A percentile compares a stretch with the other conserved stretches of the same genome.
These are phyloP conservation scores for Datura wrightii DNA, from an alignment of 257 asterid species.

Conservation along the genomic window DNA sequence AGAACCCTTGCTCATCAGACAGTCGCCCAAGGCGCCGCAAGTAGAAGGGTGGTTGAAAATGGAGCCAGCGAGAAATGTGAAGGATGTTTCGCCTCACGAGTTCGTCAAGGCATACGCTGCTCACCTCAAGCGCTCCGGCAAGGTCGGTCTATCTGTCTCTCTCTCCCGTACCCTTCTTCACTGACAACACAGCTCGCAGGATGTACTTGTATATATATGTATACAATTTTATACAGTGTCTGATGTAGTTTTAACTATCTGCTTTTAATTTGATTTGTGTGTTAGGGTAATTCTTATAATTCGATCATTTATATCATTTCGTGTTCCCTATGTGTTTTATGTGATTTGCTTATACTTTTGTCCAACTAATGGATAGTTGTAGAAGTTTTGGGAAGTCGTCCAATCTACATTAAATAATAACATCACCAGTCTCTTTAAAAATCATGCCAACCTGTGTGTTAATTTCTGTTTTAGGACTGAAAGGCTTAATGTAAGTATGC, in stretches of 20 bases:
- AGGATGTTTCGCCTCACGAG: constrained; percentile 90
- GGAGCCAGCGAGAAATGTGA: constrained; percentile 81
- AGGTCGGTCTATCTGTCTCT: constrained; percentile 46
- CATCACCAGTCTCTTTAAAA: background rate
- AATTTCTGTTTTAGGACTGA: background rate
- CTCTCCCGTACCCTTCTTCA: background rate
- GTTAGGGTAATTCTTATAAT: background rate
- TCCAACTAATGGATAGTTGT: too few relatives aligned
- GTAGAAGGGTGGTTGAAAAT: constrained; percentile 37
- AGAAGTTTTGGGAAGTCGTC: too few relatives aligned
- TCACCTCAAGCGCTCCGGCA: constrained; percentile 95
- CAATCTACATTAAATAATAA: background rate
- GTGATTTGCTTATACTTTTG: background rate
- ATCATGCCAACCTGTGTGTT: background rate
- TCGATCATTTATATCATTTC: background rate
- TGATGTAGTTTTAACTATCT: background rate
- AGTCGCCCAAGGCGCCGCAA: constrained; percentile 31
- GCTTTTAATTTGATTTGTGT: background rate
- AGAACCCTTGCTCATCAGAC: constrained; percentile 15
- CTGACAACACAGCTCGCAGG: background rate
- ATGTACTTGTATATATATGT: background rate
- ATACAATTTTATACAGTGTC: background rate
- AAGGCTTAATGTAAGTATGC: background rate
- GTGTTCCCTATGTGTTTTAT: background rate
- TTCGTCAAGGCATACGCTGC: constrained; percentile 82